Evolutionary conservation across 2,329 filamentous ascomycete genomes (phyloP).

Genomic region (Aspergillus flavus): DNA sequence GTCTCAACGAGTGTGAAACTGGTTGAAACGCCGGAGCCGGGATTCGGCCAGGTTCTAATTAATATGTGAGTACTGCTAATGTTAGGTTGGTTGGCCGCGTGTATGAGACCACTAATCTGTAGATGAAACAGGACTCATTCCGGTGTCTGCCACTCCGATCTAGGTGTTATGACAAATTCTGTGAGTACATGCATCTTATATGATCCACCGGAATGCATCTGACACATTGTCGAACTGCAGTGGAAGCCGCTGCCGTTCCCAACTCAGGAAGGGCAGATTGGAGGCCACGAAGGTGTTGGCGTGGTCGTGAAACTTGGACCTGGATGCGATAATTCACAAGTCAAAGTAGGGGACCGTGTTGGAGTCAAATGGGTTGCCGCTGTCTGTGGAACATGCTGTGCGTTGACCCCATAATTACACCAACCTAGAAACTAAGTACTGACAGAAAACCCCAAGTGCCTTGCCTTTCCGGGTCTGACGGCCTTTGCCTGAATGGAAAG

Average conservation of each 20-base stretch:
- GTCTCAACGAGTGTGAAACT: not conserved
- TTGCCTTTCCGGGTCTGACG: conserved; percentile 58
- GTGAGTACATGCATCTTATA: conserved; percentile 13
- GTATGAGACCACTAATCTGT: not conserved
- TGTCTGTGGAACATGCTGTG: conserved; percentile 55
- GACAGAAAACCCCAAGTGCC: conserved; percentile 28
- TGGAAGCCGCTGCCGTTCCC: conserved; percentile 61
- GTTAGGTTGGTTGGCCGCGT: conserved; percentile 2
- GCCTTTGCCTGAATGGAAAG: conserved; percentile 56
- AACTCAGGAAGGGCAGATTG: conserved; percentile 63
- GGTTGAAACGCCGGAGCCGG: conserved; percentile 61
- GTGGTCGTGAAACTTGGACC: conserved; percentile 66
- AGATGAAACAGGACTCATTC: conserved; percentile 51
- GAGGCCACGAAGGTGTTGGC: conserved; percentile 70
- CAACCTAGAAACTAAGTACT: not conserved
- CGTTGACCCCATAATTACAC: not conserved
- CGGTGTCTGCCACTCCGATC: conserved; percentile 66
- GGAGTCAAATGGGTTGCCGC: conserved; percentile 68
- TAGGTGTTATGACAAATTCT: conserved; percentile 56
- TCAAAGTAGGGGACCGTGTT: conserved; percentile 68
- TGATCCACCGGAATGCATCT: not conserved
- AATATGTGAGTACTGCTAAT: conserved; percentile 49
- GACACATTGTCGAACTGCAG: conserved; percentile 21
- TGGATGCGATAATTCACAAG: conserved; percentile 54
- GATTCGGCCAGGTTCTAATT: conserved; percentile 62